These are phyloP conservation scores for Coniophora puteana DNA, from an alignment of 1,284 basidiomycete species.

Conservation along the genomic window DNA sequence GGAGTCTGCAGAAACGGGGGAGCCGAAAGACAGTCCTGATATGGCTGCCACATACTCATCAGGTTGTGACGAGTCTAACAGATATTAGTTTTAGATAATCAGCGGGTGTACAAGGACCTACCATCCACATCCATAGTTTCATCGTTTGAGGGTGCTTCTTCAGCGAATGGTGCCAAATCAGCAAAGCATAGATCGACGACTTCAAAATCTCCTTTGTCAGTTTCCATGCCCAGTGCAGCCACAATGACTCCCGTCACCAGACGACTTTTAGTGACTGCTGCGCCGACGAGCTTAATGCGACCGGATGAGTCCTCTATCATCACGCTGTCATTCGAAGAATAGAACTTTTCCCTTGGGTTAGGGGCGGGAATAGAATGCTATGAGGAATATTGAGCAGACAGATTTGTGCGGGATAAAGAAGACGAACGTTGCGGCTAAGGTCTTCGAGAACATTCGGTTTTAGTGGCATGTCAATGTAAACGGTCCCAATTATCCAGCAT, in stretches of 20 bases:
- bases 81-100: constrained; percentile 7
- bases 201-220: constrained; percentile 87
- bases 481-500: constrained; percentile 91
- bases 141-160: constrained; percentile 25
- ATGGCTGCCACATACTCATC: constrained; percentile 81
- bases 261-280: constrained; percentile 46
- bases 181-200: constrained; percentile 89
- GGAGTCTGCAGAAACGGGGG: constrained; percentile 62
- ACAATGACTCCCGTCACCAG: constrained; percentile 91
- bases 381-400: constrained; percentile 5
- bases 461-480: constrained; percentile 97
- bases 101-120: constrained; percentile 22
- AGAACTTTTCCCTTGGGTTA: constrained; percentile 70
- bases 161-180: constrained; percentile 62
- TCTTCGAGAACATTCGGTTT: constrained; percentile 98
- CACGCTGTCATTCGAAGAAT: constrained; percentile 74
- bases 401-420: constrained; percentile 1
- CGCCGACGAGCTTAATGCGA: constrained; percentile 84
- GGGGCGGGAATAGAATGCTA: constrained; percentile 90
- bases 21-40: constrained; percentile 78
- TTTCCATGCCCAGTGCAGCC: constrained; percentile 89
- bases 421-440: constrained; percentile 84
- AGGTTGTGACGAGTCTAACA: constrained; percentile 13
- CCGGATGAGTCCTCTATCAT: constrained; percentile 97
- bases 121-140: constrained; percentile 49